A percentile compares a stretch with the other conserved stretches of the same genome.
Conservation (phyloP, 768 basidiomycete species). For the Mycena belliarum region DNA sequence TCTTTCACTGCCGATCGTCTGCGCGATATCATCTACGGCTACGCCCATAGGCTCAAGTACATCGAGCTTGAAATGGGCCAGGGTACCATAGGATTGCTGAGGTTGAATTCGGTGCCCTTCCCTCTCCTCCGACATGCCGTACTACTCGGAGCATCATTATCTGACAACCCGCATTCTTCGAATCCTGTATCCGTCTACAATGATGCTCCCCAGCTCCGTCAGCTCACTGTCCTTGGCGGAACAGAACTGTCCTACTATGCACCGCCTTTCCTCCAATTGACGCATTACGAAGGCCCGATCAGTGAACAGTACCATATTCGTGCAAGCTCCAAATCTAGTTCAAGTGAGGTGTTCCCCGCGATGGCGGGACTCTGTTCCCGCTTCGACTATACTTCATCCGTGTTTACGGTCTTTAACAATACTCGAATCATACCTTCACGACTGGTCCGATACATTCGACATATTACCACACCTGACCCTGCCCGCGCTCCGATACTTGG, state of each 20-base stretch:
- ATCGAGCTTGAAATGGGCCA: not conserved
- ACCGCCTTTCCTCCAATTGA: not conserved
- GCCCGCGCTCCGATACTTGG: too few species aligned
- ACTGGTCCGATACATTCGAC: too few species aligned
- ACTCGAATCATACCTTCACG: too few species aligned
- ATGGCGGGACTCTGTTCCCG: not conserved
- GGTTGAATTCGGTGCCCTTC: not conserved
- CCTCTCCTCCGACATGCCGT: not conserved
- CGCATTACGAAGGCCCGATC: not conserved
- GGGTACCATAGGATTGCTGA: not conserved
- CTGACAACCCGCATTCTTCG: not conserved
- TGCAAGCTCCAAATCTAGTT: not conserved
- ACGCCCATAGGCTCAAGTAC: not conserved
- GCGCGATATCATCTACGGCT: slow-evolving; percentile 1
- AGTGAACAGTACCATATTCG: not conserved
- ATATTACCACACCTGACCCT: too few species aligned
- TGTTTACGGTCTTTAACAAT: too few species aligned
- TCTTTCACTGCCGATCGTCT: not conserved
- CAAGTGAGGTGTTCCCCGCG: not conserved
- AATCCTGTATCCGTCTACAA: not conserved
- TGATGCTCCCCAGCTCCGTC: not conserved
- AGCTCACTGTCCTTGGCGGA: not conserved
- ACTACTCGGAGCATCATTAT: not conserved
- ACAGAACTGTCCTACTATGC: not conserved
- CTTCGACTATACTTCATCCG: not conserved